Evolutionary conservation across 208 protist species (phyloP), one percentile per base, ranked within the genome.

Genomic region (Phytomonas francai): DNA sequence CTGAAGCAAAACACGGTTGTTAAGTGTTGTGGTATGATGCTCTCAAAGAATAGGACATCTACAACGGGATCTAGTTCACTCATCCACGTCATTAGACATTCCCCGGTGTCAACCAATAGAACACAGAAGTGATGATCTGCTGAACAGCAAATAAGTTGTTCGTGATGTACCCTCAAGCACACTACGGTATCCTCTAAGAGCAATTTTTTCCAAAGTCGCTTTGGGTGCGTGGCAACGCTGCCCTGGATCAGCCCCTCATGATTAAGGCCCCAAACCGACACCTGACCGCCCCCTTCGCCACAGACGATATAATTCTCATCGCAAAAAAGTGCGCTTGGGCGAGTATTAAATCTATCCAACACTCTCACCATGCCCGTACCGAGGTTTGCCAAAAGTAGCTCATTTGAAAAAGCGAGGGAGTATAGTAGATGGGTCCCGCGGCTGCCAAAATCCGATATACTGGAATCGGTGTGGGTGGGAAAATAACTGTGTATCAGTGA

Each of bases 341-440:
- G 84, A 27, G 80, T 85, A 49, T 64, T 63, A 70, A 84, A 88
- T 25, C 73, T 69, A 25, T 72, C 80, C 22, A 93, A 71, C 27
- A 86, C 74, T 19, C 31, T 51, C 65, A 92, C 82, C 39, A 14
- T 63, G 4, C 85, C 87, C 1, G 68, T 67, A 54, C 81, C 72
- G 45, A 89, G 73, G 36, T 91, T 76, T 6, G 81, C 83, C n/a
- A 90, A 11, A 3, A 95, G 84, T 4, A 95, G 77, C 70, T 95
- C 85, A 64, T 95, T 95, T 7, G 89, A 95, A 79, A 86, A 91
- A 31, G 83, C 49, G 30, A 95, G 78, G 5, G 85, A 88, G 67
- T 90, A 93, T 4, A 89, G 63, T 36, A 92, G 67, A 39, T 83
- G 67, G 60, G 45, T 12, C 6, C 19, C 45, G 25, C 25, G 31